Percentiles rank a stretch among this genome's conserved stretches.
Conservation (phyloP, 192 early-diverging fungal species). For the Spizellomyces punctatus region DNA sequence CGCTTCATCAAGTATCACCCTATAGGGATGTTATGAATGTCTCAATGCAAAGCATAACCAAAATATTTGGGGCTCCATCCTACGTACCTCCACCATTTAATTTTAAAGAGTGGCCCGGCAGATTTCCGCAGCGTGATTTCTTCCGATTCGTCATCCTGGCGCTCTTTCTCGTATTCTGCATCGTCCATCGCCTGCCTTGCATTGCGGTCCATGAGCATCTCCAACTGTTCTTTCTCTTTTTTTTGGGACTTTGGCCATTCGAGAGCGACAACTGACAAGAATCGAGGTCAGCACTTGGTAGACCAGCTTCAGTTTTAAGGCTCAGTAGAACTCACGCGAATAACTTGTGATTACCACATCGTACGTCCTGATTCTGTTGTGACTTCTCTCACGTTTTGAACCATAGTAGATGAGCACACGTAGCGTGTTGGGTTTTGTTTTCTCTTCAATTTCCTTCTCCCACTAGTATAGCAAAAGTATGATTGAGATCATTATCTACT, state of each 20-base stretch:
- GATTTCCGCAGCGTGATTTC: not conserved
- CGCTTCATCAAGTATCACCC: constrained; percentile 49
- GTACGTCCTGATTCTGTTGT: constrained; percentile 48
- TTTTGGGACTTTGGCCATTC: constrained; percentile 36
- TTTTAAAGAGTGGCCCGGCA: constrained; percentile 33
- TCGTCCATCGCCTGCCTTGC: constrained; percentile 7
- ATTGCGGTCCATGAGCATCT: not conserved
- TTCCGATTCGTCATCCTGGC: constrained; percentile 9
- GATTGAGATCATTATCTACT: constrained; percentile 2
- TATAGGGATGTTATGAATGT: constrained; percentile 17
- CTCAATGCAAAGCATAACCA: not conserved
- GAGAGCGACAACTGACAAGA: constrained; percentile 6
- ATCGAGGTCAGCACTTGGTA: too few species aligned
- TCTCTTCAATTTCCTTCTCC: constrained; percentile 62
- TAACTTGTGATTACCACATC: constrained; percentile 47
- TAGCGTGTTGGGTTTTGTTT: constrained; percentile 48
- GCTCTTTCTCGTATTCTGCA: constrained; percentile 22
- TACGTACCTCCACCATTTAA: constrained; percentile 10
- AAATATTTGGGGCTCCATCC: not conserved
- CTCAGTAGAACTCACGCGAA: not conserved
- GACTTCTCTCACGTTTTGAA: constrained; percentile 20
- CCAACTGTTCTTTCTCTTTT: not conserved
- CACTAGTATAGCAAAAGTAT: constrained; percentile 46
- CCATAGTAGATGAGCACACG: constrained; percentile 70
- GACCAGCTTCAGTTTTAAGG: too few species aligned